Evolutionary conservation across 2,329 filamentous ascomycete species (phyloP), one percentile per base, ranked within the genome.

Genomic region (Periconia sp.): DNA sequence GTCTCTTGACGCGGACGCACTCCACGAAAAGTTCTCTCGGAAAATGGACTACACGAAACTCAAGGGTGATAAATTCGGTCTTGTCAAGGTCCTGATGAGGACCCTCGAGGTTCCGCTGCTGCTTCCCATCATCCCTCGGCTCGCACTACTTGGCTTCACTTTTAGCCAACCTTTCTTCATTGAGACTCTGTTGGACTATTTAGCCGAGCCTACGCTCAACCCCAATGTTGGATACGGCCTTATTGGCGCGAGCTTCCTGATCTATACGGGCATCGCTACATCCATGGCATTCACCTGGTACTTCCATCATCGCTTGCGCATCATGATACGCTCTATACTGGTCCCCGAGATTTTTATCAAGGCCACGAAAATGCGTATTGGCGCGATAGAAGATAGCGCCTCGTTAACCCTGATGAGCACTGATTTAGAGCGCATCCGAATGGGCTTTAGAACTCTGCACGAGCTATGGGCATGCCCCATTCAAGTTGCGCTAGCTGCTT

Each of bases 131-230:
- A n/a, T 56, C 49, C 60, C 68, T 7, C 59, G 68, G 9, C 45
- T 69, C 1, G 58, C 58, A 1, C 30, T 64, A 3, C 35, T 69
- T 30, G 68, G 56, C 9, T 69, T 71, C 45, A 63, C 52, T 0
- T 60, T 68, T 23, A 56, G 57, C 47, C 72, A 66, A 50, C 63
- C 60, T 3, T 58, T 64, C 31, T 64, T 66, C 45, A 63, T 68
- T 30, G 57, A 64, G 43, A 54, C 42, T 2, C 52, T 70, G 7
- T 40, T 68, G 42, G 45, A 54, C 9, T 60, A 58, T 9, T 50
- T 65, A 17, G 20, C 47, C 0, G 19, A 59, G 15, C 37, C 58
- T 30, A 47, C 54, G 27, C 54, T 52, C 1, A 50, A 64, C 19
- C 17, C 54, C 10, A 60, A 64, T 31, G 41, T 49, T 10, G 58